A percentile compares a stretch with the other conserved stretches of the same genome.
Evolutionary conservation across 2,329 filamentous ascomycete species (phyloP).

Genomic region (Penicillium sp.): DNA sequence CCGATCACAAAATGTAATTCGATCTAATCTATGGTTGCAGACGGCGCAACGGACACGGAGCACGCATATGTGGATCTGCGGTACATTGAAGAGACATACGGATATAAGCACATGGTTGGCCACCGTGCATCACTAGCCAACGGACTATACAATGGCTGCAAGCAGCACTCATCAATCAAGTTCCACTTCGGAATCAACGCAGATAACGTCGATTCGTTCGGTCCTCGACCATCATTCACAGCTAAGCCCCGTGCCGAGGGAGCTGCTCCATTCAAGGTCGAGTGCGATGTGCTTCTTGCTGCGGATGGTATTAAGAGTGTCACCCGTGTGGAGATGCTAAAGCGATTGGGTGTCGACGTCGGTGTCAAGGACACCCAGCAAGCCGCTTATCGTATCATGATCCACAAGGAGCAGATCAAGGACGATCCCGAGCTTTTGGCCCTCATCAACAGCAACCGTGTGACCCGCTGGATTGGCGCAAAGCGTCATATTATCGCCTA

Average conservation of each 20-base stretch:
- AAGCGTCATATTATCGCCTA: constrained; percentile 69
- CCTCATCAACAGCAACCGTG: constrained; percentile 58
- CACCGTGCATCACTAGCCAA: constrained; percentile 72
- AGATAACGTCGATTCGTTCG: constrained; percentile 58
- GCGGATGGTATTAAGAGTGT: constrained; percentile 57
- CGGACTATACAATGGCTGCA: constrained; percentile 69
- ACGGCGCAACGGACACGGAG: constrained; percentile 65
- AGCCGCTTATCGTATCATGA: constrained; percentile 56
- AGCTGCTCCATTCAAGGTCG: constrained; percentile 49
- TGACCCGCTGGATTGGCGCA: constrained; percentile 65
- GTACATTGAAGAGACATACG: constrained; percentile 67
- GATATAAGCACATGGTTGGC: constrained; percentile 76
- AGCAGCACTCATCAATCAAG: constrained; percentile 60
- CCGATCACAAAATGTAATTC: background rate
- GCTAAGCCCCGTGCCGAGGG: constrained; percentile 56
- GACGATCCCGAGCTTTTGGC: constrained; percentile 54
- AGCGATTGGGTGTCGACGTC: constrained; percentile 38
- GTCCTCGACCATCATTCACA: constrained; percentile 60
- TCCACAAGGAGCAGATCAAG: constrained; percentile 48
- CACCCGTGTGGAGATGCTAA: constrained; percentile 46
- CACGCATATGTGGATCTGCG: constrained; percentile 68
- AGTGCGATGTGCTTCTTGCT: constrained; percentile 54
- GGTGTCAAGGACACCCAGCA: constrained; percentile 52
- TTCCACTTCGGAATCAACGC: constrained; percentile 67
- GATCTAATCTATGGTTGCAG: constrained; percentile 41